These are phyloP conservation scores for Ustilago nuda DNA, from an alignment of 1,284 basidiomycete genomes.

Conservation along the genomic window DNA sequence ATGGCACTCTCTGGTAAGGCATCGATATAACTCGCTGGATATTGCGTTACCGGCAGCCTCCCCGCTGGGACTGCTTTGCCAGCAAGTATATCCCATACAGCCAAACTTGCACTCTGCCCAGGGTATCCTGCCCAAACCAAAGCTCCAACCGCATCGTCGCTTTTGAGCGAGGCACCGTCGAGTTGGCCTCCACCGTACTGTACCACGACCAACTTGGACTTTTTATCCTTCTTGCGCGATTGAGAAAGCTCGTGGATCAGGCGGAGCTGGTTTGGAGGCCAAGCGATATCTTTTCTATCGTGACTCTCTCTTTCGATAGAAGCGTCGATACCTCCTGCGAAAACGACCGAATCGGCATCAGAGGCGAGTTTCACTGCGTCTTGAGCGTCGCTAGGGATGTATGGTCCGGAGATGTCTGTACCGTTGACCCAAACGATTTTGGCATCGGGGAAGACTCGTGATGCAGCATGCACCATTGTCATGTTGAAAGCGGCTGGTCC, in stretches of 20 bases:
- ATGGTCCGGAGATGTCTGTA: slow-evolving; percentile 1
- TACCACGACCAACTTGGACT: slow-evolving; percentile 14
- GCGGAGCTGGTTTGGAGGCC: slow-evolving; percentile 28
- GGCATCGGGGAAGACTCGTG: neutral
- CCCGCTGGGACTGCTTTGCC: slow-evolving; percentile 16
- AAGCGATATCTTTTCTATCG: slow-evolving; percentile 14
- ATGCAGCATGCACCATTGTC: slow-evolving; percentile 14
- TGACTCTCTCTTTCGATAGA: slow-evolving; percentile 21
- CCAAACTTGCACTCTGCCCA: slow-evolving; percentile 20
- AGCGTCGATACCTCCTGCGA: slow-evolving; percentile 24
- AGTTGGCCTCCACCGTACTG: slow-evolving; percentile 36
- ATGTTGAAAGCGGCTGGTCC: slow-evolving; percentile 17
- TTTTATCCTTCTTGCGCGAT: neutral
- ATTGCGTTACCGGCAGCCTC: slow-evolving; percentile 29
- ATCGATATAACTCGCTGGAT: slow-evolving; percentile 19
- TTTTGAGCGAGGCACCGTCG: slow-evolving; percentile 16
- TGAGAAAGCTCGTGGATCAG: slow-evolving; percentile 16
- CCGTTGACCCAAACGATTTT: slow-evolving; percentile 23
- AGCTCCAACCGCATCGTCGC: neutral
- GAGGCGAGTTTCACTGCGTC: neutral
- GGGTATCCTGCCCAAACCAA: slow-evolving; percentile 34
- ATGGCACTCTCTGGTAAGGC: slow-evolving; percentile 11
- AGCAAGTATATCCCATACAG: slow-evolving; percentile 15
- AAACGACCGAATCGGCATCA: slow-evolving; percentile 13
- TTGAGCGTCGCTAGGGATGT: neutral